Base-by-base conservation (phyloP, 257 asterid genomes). In the Plantago major region DNA sequence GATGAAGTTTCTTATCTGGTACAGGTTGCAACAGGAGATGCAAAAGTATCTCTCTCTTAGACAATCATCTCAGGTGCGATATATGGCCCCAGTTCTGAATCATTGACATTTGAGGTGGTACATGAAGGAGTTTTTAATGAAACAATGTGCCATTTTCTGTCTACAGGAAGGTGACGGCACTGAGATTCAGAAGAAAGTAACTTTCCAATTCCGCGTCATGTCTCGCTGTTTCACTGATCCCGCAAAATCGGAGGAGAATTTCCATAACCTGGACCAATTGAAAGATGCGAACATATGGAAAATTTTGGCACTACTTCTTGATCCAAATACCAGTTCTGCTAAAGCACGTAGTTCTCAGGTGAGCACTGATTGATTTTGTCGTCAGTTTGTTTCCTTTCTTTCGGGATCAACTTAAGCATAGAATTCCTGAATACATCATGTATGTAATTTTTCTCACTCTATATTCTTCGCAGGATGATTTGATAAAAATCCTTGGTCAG, bases 1-100 rank as follows among this genome's bases (percentile, higher is more conserved):
- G 58, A 58, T 43, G 42, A 48, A 37, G 43, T 50, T 51, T 58
- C 65, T 71, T 54, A 48, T 59, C 45, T 67, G 64, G 53, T 77
- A 73, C 84, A 93, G 99, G 87, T 77, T 87, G 52, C 99, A 87
- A 70, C 95, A 80, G 64, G 99, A 93, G 84, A 79, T 90, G 95
- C 95, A 69, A 74, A 84, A 76, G 77, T 90, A 90, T 73, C 82
- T 93, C 64, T 82, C 92, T 57, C 80, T 93, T 60, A 79, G 84
- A 76, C 88, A 79, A 69, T 63, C 67, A 74, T 69, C 83, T 42
- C 92, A 87, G 99, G 99, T 93, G 64, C 67, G 76, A 44, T 62
- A 49, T 45, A 19, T 57, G 7, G 43, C 58, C 58, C 54, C 52
- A 42, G 63, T 52, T 63, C 56, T 28, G n/a, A 38, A 58, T n/a